Conservation (phyloP, 257 asterid genomes). For the Lycium barbarum region DNA sequence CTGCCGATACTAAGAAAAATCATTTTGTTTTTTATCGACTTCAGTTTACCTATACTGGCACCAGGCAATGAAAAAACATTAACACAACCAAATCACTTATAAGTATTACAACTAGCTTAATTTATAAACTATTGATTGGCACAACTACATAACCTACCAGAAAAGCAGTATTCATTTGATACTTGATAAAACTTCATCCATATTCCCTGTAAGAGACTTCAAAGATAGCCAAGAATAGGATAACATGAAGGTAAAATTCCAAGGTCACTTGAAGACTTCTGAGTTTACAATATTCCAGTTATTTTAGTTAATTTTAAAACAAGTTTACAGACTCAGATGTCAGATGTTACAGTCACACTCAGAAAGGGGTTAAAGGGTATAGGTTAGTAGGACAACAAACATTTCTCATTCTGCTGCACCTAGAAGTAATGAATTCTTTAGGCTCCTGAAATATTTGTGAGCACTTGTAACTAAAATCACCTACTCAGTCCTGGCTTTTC, state of each 20-base stretch:
- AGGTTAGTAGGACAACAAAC: constrained; percentile 39
- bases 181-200: not conserved
- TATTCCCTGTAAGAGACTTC: not conserved
- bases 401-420: constrained; percentile 32
- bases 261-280: not conserved
- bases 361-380: constrained; percentile 4
- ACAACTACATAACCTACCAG: not conserved
- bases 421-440: constrained; percentile 32
- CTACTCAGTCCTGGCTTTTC: constrained; percentile 30
- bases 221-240: not conserved
- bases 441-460: constrained; percentile 20
- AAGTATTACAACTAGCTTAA: too few species aligned
- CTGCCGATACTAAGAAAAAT: too few species aligned
- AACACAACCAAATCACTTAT: too few species aligned
- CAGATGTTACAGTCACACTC: constrained; percentile 29
- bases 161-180: not conserved
- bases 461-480: constrained; percentile 31
- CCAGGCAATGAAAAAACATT: too few species aligned
- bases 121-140: too few species aligned
- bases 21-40: too few species aligned
- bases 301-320: not conserved
- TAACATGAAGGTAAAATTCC: not conserved
- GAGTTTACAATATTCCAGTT: not conserved
- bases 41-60: too few species aligned
- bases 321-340: constrained; percentile 24